A percentile compares a stretch with the other conserved stretches of the same genome.
Conservation (phyloP, 768 basidiomycete genomes). For the Harrya chromipes region DNA sequence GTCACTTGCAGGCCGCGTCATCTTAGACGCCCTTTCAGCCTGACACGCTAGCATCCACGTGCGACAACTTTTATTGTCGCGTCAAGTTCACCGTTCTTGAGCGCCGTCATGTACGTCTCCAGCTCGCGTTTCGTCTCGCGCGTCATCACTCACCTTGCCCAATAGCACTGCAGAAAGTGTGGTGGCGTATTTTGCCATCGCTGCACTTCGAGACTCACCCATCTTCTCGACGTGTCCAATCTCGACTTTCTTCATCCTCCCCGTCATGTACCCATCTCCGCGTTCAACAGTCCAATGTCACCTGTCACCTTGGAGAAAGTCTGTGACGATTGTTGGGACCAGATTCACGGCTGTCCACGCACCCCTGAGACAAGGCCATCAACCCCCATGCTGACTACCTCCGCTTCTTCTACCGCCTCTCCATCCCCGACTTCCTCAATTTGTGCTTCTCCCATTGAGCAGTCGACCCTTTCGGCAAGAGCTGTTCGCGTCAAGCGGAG, state of each 20-base stretch:
- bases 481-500: slow-evolving; percentile 24
- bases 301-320: slow-evolving; percentile 61
- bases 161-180: slow-evolving; percentile 80
- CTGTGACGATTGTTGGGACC: slow-evolving; percentile 75
- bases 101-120: slow-evolving; percentile 64
- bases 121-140: not conserved
- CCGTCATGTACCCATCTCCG: slow-evolving; percentile 55
- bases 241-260: slow-evolving; percentile 73
- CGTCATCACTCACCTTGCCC: slow-evolving; percentile 18
- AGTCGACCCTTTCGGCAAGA: slow-evolving; percentile 18
- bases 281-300: slow-evolving; percentile 56
- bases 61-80: slow-evolving; percentile 74
- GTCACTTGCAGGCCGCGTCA: not conserved
- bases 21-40: slow-evolving; percentile 40
- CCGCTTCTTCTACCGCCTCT: slow-evolving; percentile 28
- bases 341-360: slow-evolving; percentile 56
- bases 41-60: slow-evolving; percentile 56
- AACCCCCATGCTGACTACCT: slow-evolving; percentile 38
- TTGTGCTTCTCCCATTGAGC: slow-evolving; percentile 33
- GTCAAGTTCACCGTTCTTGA: slow-evolving; percentile 64
- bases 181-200: slow-evolving; percentile 71
- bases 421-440: slow-evolving; percentile 35
- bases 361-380: slow-evolving; percentile 39
- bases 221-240: slow-evolving; percentile 69
- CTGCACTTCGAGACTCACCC: slow-evolving; percentile 58